These are phyloP conservation scores for Quercus phellos DNA, from an alignment of 331 rosid species.

Conservation along the genomic window DNA sequence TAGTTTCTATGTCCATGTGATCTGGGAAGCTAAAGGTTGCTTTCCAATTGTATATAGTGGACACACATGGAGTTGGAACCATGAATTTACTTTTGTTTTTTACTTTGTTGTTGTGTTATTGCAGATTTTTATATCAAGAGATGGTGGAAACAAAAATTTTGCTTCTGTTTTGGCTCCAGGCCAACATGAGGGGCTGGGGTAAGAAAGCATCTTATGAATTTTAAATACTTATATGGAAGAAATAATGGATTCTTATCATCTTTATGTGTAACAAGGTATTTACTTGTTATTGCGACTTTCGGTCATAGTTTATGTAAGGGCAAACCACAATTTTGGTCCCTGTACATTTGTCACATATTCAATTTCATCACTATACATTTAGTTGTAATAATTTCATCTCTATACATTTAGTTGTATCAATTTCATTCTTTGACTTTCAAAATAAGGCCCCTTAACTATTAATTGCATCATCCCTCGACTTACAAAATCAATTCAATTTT, in stretches of 20 bases:
- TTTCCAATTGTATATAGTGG: background rate
- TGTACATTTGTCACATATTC: no score
- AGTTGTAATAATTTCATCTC: no score
- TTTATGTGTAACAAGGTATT: background rate
- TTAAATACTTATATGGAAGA: constrained; percentile 5
- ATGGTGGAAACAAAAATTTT: constrained; percentile 79
- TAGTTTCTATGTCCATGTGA: background rate
- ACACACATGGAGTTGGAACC: background rate
- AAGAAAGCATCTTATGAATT: constrained; percentile 33
- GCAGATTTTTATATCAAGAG: constrained; percentile 93
- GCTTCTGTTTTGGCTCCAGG: constrained; percentile 99
- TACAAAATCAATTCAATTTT: no score
- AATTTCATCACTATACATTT: no score
- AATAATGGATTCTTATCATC: background rate
- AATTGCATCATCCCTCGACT: no score
- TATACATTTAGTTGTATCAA: no score
- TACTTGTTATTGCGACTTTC: background rate
- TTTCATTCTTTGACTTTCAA: no score
- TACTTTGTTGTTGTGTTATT: constrained; percentile 27
- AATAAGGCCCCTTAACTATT: no score
- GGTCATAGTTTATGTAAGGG: background rate
- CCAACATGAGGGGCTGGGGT: constrained; percentile 96
- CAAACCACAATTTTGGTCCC: no score
- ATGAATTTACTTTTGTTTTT: constrained; percentile 11
- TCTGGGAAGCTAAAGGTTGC: background rate